Percentiles rank a stretch among this genome's conserved stretches.
Evolutionary conservation across 1,284 basidiomycete species (phyloP).

Genomic region (Ganoderma multipileum): DNA sequence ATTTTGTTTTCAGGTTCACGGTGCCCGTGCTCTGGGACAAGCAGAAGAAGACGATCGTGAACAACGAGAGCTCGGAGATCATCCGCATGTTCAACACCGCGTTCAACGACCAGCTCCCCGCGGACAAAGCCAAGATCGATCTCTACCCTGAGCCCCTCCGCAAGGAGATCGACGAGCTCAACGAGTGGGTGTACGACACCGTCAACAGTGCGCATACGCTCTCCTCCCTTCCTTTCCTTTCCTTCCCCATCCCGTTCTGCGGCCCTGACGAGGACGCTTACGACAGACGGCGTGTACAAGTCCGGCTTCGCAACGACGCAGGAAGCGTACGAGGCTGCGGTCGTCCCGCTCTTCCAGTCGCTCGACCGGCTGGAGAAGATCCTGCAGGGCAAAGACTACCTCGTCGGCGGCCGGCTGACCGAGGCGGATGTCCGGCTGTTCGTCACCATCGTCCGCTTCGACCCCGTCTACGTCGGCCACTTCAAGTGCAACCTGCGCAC

Average conservation of each 20-base stretch:
- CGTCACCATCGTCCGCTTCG: conserved; percentile 86
- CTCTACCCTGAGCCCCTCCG: conserved; percentile 33
- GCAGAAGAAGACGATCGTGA: conserved; percentile 89
- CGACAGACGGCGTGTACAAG: conserved; percentile 85
- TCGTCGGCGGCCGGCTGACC: conserved; percentile 84
- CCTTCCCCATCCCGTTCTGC: too few relatives aligned
- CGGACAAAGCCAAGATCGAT: conserved; percentile 59
- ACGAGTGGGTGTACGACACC: conserved; percentile 86
- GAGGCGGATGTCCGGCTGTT: conserved; percentile 94
- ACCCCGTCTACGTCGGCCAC: conserved; percentile 90
- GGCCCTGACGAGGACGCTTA: neutral
- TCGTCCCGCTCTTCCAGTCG: conserved; percentile 74
- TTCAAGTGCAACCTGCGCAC: conserved; percentile 94
- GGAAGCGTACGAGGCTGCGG: conserved; percentile 82
- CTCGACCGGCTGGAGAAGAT: conserved; percentile 86
- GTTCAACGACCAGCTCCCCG: conserved; percentile 78
- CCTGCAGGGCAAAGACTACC: conserved; percentile 80
- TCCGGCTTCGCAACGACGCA: conserved; percentile 88
- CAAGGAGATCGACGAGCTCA: conserved; percentile 84
- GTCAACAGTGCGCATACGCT: conserved; percentile 72
- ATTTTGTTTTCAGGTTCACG: conserved; percentile 59
- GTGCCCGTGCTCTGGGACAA: conserved; percentile 98
- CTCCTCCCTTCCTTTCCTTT: neutral
- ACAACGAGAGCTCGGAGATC: conserved; percentile 95
- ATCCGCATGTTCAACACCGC: conserved; percentile 90